Evolutionary conservation across 1,284 basidiomycete genomes (phyloP).

Genomic region (Papiliotrema nemorosa): DNA sequence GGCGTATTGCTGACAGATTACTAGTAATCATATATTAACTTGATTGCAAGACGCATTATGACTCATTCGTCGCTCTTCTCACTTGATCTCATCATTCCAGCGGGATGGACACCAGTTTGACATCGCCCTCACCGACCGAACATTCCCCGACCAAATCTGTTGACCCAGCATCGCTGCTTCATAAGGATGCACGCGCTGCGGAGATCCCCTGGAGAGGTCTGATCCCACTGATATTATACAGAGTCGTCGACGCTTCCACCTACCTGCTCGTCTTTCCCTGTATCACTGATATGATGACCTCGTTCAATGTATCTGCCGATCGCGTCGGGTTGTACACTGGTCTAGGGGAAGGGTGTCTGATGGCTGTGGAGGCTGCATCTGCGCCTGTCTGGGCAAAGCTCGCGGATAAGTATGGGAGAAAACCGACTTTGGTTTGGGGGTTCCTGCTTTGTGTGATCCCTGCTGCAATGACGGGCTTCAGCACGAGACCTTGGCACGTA

Average conservation of each 20-base stretch:
- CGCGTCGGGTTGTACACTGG: conserved; percentile 29
- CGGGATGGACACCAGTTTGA: no score
- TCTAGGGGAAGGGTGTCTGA: conserved; percentile 23
- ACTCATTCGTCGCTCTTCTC: no score
- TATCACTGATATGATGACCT: conserved; percentile 29
- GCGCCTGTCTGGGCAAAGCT: conserved; percentile 24
- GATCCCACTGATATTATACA: conserved; percentile 19
- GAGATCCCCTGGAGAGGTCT: conserved; percentile 18
- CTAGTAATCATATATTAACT: not conserved
- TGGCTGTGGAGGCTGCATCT: conserved; percentile 23
- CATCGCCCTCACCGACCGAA: no score
- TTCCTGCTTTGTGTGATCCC: conserved; percentile 7
- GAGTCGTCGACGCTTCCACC: conserved; percentile 20
- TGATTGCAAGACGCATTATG: no score
- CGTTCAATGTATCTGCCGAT: conserved; percentile 15
- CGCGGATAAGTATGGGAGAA: conserved; percentile 24
- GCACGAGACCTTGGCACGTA: conserved; percentile 19
- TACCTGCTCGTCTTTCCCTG: conserved; percentile 28
- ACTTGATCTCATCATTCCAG: not conserved
- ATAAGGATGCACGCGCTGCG: no score
- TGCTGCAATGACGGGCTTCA: conserved; percentile 19
- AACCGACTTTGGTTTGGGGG: conserved; percentile 18
- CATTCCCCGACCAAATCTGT: no score
- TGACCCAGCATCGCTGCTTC: no score
- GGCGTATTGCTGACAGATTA: not conserved